These are phyloP conservation scores for Penicillium palitans DNA, from an alignment of 2,329 filamentous ascomycete species.

Conservation along the genomic window DNA sequence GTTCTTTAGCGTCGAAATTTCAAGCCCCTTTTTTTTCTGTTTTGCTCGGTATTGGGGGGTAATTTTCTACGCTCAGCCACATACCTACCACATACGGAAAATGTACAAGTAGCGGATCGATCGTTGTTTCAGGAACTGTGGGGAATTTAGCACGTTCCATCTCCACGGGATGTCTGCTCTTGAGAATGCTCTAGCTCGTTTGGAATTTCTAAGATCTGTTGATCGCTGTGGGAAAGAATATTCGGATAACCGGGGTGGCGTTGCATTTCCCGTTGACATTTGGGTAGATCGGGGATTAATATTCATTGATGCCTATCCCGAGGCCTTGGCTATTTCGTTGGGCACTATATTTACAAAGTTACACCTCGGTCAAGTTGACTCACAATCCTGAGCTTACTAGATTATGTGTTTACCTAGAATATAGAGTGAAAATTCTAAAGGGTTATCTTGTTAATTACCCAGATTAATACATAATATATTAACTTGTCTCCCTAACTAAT, in stretches of 20 bases:
- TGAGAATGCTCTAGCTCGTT: not conserved
- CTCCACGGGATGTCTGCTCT: conserved; percentile 11
- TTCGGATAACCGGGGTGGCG: conserved; percentile 3
- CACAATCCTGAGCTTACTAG: not conserved
- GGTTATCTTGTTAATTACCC: not conserved
- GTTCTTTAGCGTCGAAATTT: not conserved
- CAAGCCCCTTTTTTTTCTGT: conserved; percentile 13
- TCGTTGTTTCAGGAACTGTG: conserved; percentile 28
- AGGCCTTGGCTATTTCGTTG: not conserved
- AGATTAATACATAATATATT: conserved; percentile 7
- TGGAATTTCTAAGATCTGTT: not conserved
- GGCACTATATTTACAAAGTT: not conserved
- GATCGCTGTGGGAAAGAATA: conserved; percentile 3
- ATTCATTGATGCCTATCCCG: not conserved
- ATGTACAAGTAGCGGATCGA: conserved; percentile 7
- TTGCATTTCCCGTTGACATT: not conserved
- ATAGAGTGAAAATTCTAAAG: not conserved
- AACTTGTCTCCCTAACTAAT: not conserved
- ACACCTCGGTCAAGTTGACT: not conserved
- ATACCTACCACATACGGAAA: conserved; percentile 10
- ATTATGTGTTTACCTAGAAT: not conserved
- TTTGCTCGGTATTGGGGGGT: conserved; percentile 3
- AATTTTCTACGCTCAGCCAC: conserved; percentile 20
- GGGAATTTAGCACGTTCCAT: conserved; percentile 19
- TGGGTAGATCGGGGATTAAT: not conserved